Percentiles rank a stretch among this genome's conserved stretches.
These are phyloP conservation scores for Rutstroemia sp. DNA, from an alignment of 2,329 filamentous ascomycete genomes.

Conservation along the genomic window DNA sequence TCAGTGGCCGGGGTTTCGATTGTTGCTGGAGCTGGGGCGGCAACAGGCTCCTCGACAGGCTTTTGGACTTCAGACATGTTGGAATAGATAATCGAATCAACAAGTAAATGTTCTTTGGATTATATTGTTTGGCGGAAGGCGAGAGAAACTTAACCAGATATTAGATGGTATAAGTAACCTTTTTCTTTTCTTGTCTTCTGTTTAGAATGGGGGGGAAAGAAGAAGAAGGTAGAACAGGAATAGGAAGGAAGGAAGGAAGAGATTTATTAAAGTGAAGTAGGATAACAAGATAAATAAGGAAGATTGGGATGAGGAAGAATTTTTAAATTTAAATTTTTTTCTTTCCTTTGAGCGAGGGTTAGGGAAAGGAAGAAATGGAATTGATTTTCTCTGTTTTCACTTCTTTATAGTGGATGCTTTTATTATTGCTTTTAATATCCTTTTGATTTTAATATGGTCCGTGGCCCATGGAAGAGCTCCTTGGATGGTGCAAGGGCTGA, in stretches of 20 bases:
- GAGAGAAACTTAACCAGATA: conserved; percentile 14
- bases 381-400: background rate
- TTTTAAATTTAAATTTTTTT: conserved; percentile 7
- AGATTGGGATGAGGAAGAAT: background rate
- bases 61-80: conserved; percentile 61
- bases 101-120: background rate
- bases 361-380: background rate
- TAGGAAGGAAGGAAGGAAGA: conserved; percentile 5
- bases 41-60: conserved; percentile 47
- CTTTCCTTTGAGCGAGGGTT: background rate
- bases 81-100: conserved; percentile 19
- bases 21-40: conserved; percentile 24
- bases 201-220: background rate
- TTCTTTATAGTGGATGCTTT: background rate
- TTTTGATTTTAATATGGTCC: background rate
- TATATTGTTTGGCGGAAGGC: conserved; percentile 17
- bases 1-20: conserved; percentile 38
- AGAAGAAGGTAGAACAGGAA: conserved; percentile 2
- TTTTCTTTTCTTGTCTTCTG: background rate
- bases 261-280: background rate
- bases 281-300: background rate
- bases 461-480: too few species aligned
- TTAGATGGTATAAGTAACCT: conserved; percentile 18
- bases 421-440: background rate
- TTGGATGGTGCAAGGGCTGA: too few species aligned